Conservation (phyloP, 371 early-diverging fungal species). For the Rhizopus arrhizus region DNA sequence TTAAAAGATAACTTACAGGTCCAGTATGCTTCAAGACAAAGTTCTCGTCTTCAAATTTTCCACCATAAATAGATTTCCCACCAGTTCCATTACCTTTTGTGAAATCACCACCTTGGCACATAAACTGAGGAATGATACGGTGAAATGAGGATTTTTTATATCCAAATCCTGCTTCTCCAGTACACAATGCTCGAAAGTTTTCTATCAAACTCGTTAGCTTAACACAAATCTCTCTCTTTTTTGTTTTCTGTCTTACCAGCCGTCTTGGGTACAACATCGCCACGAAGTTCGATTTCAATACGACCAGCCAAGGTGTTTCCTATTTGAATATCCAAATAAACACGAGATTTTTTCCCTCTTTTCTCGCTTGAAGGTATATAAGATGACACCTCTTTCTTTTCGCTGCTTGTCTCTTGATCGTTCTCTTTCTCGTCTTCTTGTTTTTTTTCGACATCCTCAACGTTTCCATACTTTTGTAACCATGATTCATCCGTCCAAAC, state of each 20-base stretch:
- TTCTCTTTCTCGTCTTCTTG: constrained; percentile 8
- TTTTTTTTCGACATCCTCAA: constrained; percentile 27
- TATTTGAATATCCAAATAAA: constrained; percentile 59
- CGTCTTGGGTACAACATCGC: constrained; percentile 81
- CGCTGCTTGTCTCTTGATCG: constrained; percentile 11
- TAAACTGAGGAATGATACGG: constrained; percentile 90
- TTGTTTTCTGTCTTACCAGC: constrained; percentile 71
- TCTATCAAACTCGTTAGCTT: constrained; percentile 12
- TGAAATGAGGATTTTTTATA: constrained; percentile 89
- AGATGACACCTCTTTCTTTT: constrained; percentile 7
- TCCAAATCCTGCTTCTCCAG: constrained; percentile 64
- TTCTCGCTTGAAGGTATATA: constrained; percentile 9
- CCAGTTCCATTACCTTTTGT: constrained; percentile 93
- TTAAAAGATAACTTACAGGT: constrained; percentile 53
- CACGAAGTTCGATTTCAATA: constrained; percentile 76
- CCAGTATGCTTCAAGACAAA: constrained; percentile 90
- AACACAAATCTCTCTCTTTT: background rate
- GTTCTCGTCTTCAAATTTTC: constrained; percentile 94
- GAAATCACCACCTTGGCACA: constrained; percentile 99
- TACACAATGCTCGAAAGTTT: constrained; percentile 41
- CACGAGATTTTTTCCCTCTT: constrained; percentile 38
- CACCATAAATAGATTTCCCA: constrained; percentile 92
- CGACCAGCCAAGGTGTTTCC: constrained; percentile 64
- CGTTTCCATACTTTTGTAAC: constrained; percentile 63
- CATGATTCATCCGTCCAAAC: constrained; percentile 82